Evolutionary conservation across 768 basidiomycete species (phyloP).

Genomic region (Pleurotus pulmonarius): DNA sequence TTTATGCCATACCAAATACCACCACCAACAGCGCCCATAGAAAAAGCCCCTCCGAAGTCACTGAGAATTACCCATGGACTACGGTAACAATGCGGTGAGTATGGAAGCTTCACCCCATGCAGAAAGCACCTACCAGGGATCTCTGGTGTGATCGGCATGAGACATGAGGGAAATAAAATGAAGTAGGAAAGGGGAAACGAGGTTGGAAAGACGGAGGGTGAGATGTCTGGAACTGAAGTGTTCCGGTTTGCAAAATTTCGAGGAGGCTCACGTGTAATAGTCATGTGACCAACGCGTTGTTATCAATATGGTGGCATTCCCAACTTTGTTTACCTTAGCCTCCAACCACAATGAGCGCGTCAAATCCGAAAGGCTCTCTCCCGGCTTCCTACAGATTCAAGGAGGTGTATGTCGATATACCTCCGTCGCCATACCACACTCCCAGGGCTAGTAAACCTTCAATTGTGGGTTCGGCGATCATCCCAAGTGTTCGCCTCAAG

Average conservation of each 20-base stretch:
- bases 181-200: conserved; percentile 14
- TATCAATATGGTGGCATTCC: neutral
- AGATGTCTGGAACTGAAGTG: neutral
- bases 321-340: neutral
- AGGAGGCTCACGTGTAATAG: neutral
- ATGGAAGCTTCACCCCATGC: neutral
- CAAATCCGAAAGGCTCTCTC: conserved; percentile 14
- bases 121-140: conserved; percentile 67
- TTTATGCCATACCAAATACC: conserved; percentile 99
- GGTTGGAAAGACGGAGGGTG: neutral
- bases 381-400: conserved; percentile 28
- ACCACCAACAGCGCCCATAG: conserved; percentile 97
- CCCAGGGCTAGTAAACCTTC: neutral
- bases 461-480: conserved; percentile 12
- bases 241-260: neutral
- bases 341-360: conserved; percentile 26
- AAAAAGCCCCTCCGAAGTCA: conserved; percentile 96
- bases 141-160: conserved; percentile 89
- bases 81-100: neutral
- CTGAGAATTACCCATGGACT: conserved; percentile 99
- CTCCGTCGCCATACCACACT: conserved; percentile 37
- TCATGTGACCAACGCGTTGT: conserved; percentile 1
- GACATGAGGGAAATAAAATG: conserved; percentile 50
- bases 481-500: conserved; percentile 31
- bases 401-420: conserved; percentile 59